Base-by-base conservation (phyloP, 129 eudicot genomes). In the Pulicaria dysenterica region DNA sequence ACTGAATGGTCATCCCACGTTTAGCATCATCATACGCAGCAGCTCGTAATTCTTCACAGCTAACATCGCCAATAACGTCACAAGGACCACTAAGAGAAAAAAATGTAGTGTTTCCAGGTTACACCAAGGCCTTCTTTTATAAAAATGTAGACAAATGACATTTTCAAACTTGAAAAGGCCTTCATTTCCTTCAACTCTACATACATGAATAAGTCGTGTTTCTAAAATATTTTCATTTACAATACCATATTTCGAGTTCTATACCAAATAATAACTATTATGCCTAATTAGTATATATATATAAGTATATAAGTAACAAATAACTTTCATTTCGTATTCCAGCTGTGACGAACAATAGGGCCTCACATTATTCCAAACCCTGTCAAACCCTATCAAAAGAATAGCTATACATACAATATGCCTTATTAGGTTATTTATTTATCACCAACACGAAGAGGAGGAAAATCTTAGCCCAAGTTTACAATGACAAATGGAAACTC, bases 11-110 rank as follows among this genome's bases (percentile, higher is more conserved):
- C 64, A 79, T 53, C 48, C 99, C 99, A 64, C 83, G 91, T 69
- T 86, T 91, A 64, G 91, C 96, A 56, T 95, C 99, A 70, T 85
- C 94, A 80, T 91, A 95, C 17, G 96, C 96, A 51, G 74, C 53
- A 62, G 90, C 89, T 63, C 96, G 88, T 84, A 95, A 75, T 79
- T 95, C 99, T 78, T 95, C 99, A 70, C 45, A 88, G 87, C 99
- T 95, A 53, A 86, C 43, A 79, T 95, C 99, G 15, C 99, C 97
- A 79, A 77, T 77, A 77, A 95, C 86, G 72, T 95, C 99, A 82
- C 99, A 95, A 38, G 96, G 90, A 67, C 90, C 90, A 75, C 99
- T 95, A 87, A 62, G 46, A 56, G 56, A 46, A 55, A 59, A 56
- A 64, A 8, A 61, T 42, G n/a, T n/a, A 14, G 69, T 7, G 43